A percentile compares a stretch with the other conserved stretches of the same genome.
These are phyloP conservation scores for Rhizopus arrhizus DNA, from an alignment of 371 early-diverging fungal species.

Conservation along the genomic window DNA sequence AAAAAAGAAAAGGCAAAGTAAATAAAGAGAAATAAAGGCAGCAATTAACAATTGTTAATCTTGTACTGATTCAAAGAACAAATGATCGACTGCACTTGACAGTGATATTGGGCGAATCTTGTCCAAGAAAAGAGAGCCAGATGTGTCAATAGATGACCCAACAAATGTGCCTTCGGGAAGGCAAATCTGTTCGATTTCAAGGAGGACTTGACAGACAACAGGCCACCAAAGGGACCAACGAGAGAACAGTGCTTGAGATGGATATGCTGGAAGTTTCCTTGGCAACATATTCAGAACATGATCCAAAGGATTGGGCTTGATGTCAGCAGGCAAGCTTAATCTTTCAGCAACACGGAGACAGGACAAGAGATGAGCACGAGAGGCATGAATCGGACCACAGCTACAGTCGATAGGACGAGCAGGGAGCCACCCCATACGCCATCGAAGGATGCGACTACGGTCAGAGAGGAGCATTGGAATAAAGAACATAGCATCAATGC, in stretches of 20 bases:
- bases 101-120: not conserved
- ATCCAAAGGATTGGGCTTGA: not conserved
- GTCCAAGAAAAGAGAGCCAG: not conserved
- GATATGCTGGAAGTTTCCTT: not conserved
- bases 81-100: no score
- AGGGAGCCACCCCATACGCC: slow-evolving; percentile 25
- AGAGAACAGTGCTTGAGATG: not conserved
- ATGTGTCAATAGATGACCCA: not conserved
- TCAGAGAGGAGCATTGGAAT: not conserved
- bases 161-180: not conserved
- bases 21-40: not conserved
- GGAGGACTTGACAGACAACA: not conserved
- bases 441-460: slow-evolving; percentile 14
- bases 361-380: not conserved
- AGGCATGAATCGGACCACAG: slow-evolving; percentile 12
- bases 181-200: slow-evolving; percentile 11
- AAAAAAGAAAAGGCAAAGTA: not conserved
- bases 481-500: slow-evolving; percentile 1
- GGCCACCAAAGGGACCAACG: slow-evolving; percentile 4
- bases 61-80: no score
- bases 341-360: slow-evolving; percentile 2
- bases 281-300: not conserved
- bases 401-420: not conserved
- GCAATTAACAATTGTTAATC: not conserved
- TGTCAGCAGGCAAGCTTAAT: not conserved